These are phyloP conservation scores for Paratinospora sagittata DNA, from an alignment of 164 flowering plant species.

Conservation along the genomic window DNA sequence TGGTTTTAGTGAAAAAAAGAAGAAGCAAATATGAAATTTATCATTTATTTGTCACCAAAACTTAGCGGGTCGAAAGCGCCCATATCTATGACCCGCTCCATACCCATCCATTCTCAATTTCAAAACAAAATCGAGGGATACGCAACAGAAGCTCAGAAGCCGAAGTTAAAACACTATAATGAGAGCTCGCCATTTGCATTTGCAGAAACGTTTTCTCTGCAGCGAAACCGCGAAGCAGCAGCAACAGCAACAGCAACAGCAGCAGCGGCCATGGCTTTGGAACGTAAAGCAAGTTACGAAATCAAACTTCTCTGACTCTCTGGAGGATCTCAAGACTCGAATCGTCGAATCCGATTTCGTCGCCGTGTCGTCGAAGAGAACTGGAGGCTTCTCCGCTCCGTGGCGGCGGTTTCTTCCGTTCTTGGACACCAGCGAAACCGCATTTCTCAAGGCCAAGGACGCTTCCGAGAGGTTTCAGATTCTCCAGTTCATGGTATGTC, in stretches of 20 bases:
- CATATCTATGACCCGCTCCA: too few species aligned
- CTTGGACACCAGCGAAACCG: conserved; percentile 51
- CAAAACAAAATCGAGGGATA: too few species aligned
- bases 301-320: conserved; percentile 47
- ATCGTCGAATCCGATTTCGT: conserved; percentile 52
- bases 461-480: conserved; percentile 69
- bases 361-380: conserved; percentile 52
- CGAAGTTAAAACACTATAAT: neutral
- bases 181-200: conserved; percentile 1
- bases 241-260: too few species aligned
- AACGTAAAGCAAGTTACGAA: conserved; percentile 58
- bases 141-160: too few species aligned
- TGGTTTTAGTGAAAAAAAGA: too few species aligned
- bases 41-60: too few species aligned
- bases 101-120: too few species aligned
- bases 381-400: conserved; percentile 53
- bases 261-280: conserved; percentile 27
- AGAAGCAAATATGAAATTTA: too few species aligned
- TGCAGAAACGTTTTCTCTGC: conserved; percentile 14
- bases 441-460: conserved; percentile 57
- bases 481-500: conserved; percentile 78
- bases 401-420: conserved; percentile 57
- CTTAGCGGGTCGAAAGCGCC: too few species aligned
- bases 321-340: conserved; percentile 37
- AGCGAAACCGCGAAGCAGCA: neutral